Evolutionary conservation across 345 rosid species (phyloP).

Genomic region (Noccaea bulbosa): DNA sequence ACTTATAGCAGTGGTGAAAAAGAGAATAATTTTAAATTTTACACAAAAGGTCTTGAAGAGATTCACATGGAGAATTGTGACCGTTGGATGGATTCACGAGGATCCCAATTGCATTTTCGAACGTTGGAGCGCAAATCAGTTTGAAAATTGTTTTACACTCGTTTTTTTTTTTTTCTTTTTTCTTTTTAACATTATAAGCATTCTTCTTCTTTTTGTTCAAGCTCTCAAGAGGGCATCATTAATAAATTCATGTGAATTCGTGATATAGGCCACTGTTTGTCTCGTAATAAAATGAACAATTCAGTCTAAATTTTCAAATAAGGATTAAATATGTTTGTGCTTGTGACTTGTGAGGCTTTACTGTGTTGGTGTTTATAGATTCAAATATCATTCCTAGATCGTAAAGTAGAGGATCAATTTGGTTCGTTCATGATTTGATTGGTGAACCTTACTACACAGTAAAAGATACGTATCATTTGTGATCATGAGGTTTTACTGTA

Average conservation of each 20-base stretch:
- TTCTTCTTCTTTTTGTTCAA: constrained; percentile 18
- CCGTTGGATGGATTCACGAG: constrained; percentile 67
- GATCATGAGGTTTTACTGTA: too few species aligned
- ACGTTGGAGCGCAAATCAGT: constrained; percentile 70
- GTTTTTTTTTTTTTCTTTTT: background rate
- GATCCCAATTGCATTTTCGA: constrained; percentile 45
- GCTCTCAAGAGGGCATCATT: constrained; percentile 38
- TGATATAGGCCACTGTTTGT: constrained; percentile 34
- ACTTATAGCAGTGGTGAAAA: constrained; percentile 52
- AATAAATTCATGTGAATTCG: constrained; percentile 42
- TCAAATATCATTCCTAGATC: background rate
- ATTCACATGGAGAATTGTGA: constrained; percentile 70
- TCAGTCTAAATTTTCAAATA: constrained; percentile 6
- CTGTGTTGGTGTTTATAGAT: constrained; percentile 3
- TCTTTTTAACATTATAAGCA: constrained; percentile 1
- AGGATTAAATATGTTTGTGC: constrained; percentile 11
- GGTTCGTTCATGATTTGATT: background rate
- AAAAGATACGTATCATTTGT: too few species aligned
- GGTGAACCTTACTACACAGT: too few species aligned
- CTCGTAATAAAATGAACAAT: constrained; percentile 10
- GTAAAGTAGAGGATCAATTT: constrained; percentile 3
- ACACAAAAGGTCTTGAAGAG: constrained; percentile 50
- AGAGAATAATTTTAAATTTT: constrained; percentile 13
- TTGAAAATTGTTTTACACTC: constrained; percentile 45
- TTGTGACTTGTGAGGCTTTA: constrained; percentile 3